Base-by-base conservation (phyloP, 1,139 yeast genomes). In the Diutina ranongensis region DNA sequence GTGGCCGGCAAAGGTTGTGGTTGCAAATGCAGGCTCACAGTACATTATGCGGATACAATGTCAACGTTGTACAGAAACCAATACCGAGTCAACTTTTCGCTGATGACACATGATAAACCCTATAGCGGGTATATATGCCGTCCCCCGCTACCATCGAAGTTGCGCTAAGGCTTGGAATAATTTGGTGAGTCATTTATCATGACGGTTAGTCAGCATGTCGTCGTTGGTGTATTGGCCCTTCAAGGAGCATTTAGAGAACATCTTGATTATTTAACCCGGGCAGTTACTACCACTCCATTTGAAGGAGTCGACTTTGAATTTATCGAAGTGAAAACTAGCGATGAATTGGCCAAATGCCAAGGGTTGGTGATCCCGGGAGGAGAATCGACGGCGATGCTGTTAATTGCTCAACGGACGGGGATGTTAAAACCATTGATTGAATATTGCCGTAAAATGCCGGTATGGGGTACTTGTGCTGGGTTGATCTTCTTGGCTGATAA, bases 381-480 rank as follows among this genome's bases (percentile, higher is more conserved):
- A 15, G 95, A 85, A 60, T 79, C 87, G 46, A 84, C 94, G 0
- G 63, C 88, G 9, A 84, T 85, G 51, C 80, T 89, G 1, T 65
- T 82, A 38, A 77, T 84, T 40, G 84, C 94, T 1, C 81, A 82
- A 57, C 63, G 88, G 48, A 74, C 81, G 0, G 73, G 74, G 1
- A 58, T 85, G 54, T 62, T 81, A 16, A 69, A 70, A 32, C 83
- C 83, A 3, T 63, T 85, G 47, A 63, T 70, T 45, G 60, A 65
- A 8, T 79, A 72, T 57, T 76, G 80, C 31, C 71, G 71, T 45
- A 63, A 68, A 18, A 75, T 73, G 52, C 79, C 86, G 1, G 72
- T 79, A 27, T 85, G 94, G 94, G 94, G 94, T 0, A 85, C 94
- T 1, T 85, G 94, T 62, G 94, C 94, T 3, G 95, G 94, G 2